Evolutionary conservation across 2,329 filamentous ascomycete species (phyloP).

Genomic region (Aplosporella prunicola): DNA sequence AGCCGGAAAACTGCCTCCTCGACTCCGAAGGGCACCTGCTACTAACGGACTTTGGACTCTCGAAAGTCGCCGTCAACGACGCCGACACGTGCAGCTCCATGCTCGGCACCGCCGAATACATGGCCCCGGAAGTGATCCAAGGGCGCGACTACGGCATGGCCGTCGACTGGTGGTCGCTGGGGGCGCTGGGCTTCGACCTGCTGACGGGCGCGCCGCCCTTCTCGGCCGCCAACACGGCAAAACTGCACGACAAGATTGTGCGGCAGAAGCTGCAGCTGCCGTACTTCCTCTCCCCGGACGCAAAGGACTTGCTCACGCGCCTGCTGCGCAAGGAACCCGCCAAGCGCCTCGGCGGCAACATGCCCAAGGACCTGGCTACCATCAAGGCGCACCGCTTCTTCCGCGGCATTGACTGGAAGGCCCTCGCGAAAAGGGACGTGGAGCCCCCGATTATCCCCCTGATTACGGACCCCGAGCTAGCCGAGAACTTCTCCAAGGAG

Average conservation of each 20-base stretch:
- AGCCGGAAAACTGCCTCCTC: slow-evolving; percentile 93
- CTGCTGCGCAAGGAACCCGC: slow-evolving; percentile 84
- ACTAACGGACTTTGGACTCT: slow-evolving; percentile 91
- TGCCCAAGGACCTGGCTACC: slow-evolving; percentile 74
- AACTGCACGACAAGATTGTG: slow-evolving; percentile 92
- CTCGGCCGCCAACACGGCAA: slow-evolving; percentile 79
- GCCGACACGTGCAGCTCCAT: slow-evolving; percentile 73
- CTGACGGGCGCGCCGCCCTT: slow-evolving; percentile 91
- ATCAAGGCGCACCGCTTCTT: slow-evolving; percentile 96
- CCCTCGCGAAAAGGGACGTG: slow-evolving; percentile 69
- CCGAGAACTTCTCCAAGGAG: slow-evolving; percentile 91
- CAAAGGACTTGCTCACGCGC: slow-evolving; percentile 85
- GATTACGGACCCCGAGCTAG: slow-evolving; percentile 89
- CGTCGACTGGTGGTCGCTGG: slow-evolving; percentile 98
- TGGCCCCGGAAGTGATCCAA: slow-evolving; percentile 90
- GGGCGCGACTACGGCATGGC: slow-evolving; percentile 86
- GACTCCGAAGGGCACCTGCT: slow-evolving; percentile 87
- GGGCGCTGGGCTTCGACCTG: slow-evolving; percentile 82
- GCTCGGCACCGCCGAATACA: slow-evolving; percentile 93
- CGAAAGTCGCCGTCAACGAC: slow-evolving; percentile 78
- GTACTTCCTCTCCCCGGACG: slow-evolving; percentile 83
- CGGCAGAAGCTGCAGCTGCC: slow-evolving; percentile 84
- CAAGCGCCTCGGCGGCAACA: slow-evolving; percentile 79
- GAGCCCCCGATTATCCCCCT: slow-evolving; percentile 85
- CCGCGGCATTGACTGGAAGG: slow-evolving; percentile 90